These are phyloP conservation scores for Solanum rostratum DNA, from an alignment of 257 asterid genomes.

Conservation along the genomic window DNA sequence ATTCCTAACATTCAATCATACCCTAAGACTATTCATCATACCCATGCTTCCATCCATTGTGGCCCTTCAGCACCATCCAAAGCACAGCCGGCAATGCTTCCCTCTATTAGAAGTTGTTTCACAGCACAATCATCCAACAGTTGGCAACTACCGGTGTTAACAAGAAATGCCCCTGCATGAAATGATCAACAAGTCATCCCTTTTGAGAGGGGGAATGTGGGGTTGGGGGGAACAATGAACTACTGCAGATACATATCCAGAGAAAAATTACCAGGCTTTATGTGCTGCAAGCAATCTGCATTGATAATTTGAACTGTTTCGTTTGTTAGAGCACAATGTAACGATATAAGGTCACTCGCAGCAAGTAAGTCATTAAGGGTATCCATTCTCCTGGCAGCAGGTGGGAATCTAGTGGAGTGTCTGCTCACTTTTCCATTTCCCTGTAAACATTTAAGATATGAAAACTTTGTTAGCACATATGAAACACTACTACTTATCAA, in stretches of 20 bases:
- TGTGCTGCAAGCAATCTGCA: conserved; percentile 86
- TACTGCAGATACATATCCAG: neutral
- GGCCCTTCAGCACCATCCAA: conserved; percentile 99
- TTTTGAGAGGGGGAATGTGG: conserved; percentile 6
- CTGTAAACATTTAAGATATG: conserved; percentile 17
- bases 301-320: conserved; percentile 84
- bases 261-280: conserved; percentile 63
- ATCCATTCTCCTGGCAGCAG: conserved; percentile 98
- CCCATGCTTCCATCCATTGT: conserved; percentile 99
- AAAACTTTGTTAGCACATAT: neutral
- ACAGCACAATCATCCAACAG: conserved; percentile 97
- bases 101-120: conserved; percentile 95
- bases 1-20: conserved; percentile 37
- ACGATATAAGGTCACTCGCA: conserved; percentile 89
- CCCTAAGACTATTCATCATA: conserved; percentile 75
- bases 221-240: neutral
- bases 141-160: conserved; percentile 98
- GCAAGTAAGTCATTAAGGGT: conserved; percentile 96
- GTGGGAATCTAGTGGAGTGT: conserved; percentile 60
- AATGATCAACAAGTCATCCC: conserved; percentile 15
- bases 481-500: neutral
- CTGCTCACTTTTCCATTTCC: conserved; percentile 52
- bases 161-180: conserved; percentile 84
- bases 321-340: conserved; percentile 85
- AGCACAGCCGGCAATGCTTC: conserved; percentile 95